Evolutionary conservation across 768 basidiomycete genomes (phyloP), one percentile per base, ranked within the genome.

Genomic region (Arthromyces matolae): DNA sequence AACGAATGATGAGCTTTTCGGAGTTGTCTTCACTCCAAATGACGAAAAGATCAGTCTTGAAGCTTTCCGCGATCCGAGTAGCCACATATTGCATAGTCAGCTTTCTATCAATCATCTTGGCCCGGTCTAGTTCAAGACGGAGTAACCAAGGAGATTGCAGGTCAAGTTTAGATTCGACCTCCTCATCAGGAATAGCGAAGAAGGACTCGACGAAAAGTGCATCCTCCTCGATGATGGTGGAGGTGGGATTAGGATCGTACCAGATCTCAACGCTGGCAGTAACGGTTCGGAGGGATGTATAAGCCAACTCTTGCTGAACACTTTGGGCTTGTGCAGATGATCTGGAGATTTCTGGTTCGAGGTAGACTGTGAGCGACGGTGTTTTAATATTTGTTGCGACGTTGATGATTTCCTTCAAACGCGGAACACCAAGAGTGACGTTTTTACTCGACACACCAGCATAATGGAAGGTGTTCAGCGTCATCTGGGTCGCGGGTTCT

Each of bases 381-480:
- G 96, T 99, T 71, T 97, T 96, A 79, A 98, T 96, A 64, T 98
- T 94, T 16, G 87, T 89, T 0, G 96, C 96, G 50, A 98, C 94
- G 61, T 99, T 99, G 72, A 99, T 98, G 58, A 98, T 97, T 69
- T 98, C 96, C 73, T 98, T 98, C 54, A 99, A 67, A 68, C 96
- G 94, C 2, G 96, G 96, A 2, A 99, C 96, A 84, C 96, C 96
- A 50, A 98, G 90, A 0, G 96, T 99, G 41, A 99, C 96, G 69
- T 96, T 97, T 72, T 98, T 98, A 62, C 89, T 93, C n/a, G 96
- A 95, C 20, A 99, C 96, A 85, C 96, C 96, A 51, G 96, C 96
- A 65, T 97, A 98, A 70, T 99, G 96, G 89, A 98, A 99, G 0
- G 95, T 98, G 67, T 99, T 99, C 49, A 99, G 69, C 5, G 96